A percentile compares a stretch with the other conserved stretches of the same genome.
These are phyloP conservation scores for Barbarea vulgaris DNA, from an alignment of 345 rosid genomes.

Conservation along the genomic window DNA sequence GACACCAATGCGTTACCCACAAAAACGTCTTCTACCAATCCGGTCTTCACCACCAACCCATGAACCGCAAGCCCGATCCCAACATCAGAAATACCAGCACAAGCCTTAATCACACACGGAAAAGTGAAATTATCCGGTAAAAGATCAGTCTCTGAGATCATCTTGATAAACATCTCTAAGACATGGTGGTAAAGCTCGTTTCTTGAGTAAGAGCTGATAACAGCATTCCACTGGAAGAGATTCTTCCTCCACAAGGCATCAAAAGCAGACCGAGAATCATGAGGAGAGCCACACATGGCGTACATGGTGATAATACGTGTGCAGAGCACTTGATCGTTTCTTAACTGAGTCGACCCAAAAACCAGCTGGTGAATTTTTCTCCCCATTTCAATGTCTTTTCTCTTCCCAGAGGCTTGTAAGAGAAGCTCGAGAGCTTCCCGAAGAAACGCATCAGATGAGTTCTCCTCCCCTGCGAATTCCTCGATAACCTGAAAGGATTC, in stretches of 20 bases:
- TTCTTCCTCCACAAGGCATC: slow-evolving; percentile 51
- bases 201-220: slow-evolving; percentile 62
- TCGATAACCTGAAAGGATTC: slow-evolving; percentile 44
- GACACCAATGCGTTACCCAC: slow-evolving; percentile 63
- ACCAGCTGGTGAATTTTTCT: slow-evolving; percentile 53
- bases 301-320: slow-evolving; percentile 64
- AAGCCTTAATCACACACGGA: slow-evolving; percentile 72
- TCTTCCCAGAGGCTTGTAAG: slow-evolving; percentile 55
- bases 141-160: slow-evolving; percentile 46
- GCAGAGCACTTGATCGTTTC: slow-evolving; percentile 52
- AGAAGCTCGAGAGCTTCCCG: slow-evolving; percentile 56
- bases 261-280: slow-evolving; percentile 54
- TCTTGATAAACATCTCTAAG: slow-evolving; percentile 48
- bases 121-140: slow-evolving; percentile 69
- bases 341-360: slow-evolving; percentile 43
- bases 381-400: slow-evolving; percentile 52
- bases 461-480: slow-evolving; percentile 15
- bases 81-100: slow-evolving; percentile 50
- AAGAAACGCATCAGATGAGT: slow-evolving; percentile 27
- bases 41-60: slow-evolving; percentile 61
- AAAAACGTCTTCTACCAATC: slow-evolving; percentile 53
- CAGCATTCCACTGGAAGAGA: slow-evolving; percentile 70
- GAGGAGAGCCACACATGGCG: slow-evolving; percentile 53
- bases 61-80: slow-evolving; percentile 52
- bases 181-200: slow-evolving; percentile 55